Evolutionary conservation across 495 filamentous ascomycete species (phyloP).

Genomic region (Cercophora scortea): DNA sequence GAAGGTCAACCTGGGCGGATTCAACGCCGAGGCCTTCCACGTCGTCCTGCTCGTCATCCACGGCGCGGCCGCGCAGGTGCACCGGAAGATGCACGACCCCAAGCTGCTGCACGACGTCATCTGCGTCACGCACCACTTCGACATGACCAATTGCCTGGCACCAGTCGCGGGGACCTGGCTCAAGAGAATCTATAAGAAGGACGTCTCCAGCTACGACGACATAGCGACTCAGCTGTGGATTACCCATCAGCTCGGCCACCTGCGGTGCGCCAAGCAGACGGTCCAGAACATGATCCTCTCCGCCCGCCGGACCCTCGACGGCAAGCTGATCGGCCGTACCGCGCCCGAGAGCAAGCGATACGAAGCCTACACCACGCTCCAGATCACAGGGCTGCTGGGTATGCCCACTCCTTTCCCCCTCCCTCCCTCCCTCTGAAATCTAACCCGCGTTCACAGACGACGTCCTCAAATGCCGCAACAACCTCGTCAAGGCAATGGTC

Average conservation of each 20-base stretch:
- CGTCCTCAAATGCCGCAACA: neutral
- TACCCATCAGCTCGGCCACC: conserved; percentile 1
- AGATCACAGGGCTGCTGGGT: neutral
- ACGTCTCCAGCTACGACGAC: neutral
- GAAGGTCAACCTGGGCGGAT: neutral
- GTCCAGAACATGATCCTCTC: neutral
- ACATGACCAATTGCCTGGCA: conserved; percentile 3
- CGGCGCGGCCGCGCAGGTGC: neutral
- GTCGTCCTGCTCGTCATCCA: neutral
- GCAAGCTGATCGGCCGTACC: conserved; percentile 1
- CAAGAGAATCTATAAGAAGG: neutral
- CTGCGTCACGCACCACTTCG: neutral
- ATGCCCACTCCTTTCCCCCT: neutral
- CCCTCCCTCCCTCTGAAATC: neutral
- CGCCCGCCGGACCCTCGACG: neutral
- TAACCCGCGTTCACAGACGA: neutral
- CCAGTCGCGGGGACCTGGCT: conserved; percentile 1
- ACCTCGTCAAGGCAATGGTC: neutral
- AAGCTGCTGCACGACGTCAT: conserved; percentile 3
- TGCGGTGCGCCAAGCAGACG: conserved; percentile 6
- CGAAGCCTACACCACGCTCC: neutral
- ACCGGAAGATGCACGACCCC: neutral
- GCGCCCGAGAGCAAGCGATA: neutral
- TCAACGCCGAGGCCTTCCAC: neutral
- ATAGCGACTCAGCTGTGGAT: conserved; percentile 3